These are phyloP conservation scores for Solanum tacnaense DNA, from an alignment of 257 asterid species.

Conservation along the genomic window DNA sequence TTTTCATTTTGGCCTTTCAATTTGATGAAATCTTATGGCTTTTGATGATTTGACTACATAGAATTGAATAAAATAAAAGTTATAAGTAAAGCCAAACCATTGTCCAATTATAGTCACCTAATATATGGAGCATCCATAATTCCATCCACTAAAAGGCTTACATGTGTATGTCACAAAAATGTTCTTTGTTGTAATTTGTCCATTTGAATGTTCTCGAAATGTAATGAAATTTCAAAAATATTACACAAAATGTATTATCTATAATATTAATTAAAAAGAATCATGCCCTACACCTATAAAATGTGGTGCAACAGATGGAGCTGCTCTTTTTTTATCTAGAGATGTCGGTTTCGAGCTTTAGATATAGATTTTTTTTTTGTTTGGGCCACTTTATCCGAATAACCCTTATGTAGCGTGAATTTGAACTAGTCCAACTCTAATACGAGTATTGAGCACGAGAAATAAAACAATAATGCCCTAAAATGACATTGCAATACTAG, in stretches of 20 bases:
- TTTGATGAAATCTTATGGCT: neutral
- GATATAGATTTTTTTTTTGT: accelerated
- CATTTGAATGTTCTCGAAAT: neutral
- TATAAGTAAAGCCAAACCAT: neutral
- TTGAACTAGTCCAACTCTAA: neutral
- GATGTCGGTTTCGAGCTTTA: neutral
- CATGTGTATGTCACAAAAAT: neutral
- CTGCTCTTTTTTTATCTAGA: neutral
- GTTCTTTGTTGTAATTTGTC: neutral
- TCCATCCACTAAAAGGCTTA: neutral
- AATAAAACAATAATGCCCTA: neutral
- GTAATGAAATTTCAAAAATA: neutral
- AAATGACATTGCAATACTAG: neutral
- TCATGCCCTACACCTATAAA: neutral
- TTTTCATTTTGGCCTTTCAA: neutral
- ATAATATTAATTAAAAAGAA: too few relatives aligned
- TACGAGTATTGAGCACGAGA: neutral
- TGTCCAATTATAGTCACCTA: neutral
- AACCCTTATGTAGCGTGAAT: accelerated
- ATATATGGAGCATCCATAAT: neutral
- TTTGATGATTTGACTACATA: neutral
- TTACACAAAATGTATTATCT: neutral
- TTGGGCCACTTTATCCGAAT: accelerated
- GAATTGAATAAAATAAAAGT: neutral
- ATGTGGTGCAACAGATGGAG: accelerated